Conservation (phyloP, 257 asterid species). For the Penstemon barbatus region DNA sequence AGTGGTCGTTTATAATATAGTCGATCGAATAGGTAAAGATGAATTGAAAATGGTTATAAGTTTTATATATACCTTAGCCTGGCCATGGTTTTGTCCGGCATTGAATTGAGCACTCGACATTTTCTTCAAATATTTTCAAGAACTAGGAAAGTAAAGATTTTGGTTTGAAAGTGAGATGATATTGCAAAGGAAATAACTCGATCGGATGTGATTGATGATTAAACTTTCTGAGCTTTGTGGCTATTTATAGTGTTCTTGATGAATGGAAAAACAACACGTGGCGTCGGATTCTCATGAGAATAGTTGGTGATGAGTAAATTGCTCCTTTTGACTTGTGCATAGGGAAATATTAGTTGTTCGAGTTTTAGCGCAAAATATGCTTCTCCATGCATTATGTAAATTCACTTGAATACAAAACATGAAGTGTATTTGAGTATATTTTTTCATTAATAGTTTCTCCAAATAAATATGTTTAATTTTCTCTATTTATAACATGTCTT, state of each 20-base stretch:
- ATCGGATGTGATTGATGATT: slow-evolving; percentile 12
- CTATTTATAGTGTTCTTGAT: slow-evolving; percentile 29
- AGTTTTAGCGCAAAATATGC: slow-evolving; percentile 18
- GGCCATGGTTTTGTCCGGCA: slow-evolving; percentile 50
- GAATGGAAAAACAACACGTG: neutral
- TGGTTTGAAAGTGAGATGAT: neutral
- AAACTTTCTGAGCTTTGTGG: neutral
- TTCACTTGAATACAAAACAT: too few species aligned
- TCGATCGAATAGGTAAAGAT: too few species aligned
- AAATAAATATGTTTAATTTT: too few species aligned
- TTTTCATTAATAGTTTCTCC: too few species aligned
- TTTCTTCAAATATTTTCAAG: slow-evolving; percentile 4
- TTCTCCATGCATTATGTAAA: neutral
- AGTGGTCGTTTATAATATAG: too few species aligned
- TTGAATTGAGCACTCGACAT: slow-evolving; percentile 54
- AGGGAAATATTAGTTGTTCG: neutral
- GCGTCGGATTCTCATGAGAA: neutral
- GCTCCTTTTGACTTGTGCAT: slow-evolving; percentile 35
- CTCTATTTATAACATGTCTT: too few species aligned
- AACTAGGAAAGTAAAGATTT: neutral
- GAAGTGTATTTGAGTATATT: too few species aligned
- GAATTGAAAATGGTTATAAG: neutral
- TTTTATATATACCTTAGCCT: slow-evolving; percentile 32
- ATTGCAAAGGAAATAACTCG: neutral
- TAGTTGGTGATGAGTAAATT: slow-evolving; percentile 38